These are phyloP conservation scores for Amaranthus palmeri DNA, from an alignment of 148 eudicot genomes.

Conservation along the genomic window DNA sequence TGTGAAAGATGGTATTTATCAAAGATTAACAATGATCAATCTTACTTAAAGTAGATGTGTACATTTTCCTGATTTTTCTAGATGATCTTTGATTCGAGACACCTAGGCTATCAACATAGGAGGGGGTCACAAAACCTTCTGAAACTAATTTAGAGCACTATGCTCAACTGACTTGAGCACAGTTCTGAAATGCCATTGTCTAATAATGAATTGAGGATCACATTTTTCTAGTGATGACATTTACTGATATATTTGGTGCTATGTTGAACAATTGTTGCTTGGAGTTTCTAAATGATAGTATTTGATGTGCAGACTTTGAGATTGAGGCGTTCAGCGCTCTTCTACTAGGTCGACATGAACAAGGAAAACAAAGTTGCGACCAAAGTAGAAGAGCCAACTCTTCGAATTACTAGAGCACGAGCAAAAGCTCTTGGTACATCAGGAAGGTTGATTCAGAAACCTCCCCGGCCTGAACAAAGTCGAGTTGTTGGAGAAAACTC, in stretches of 20 bases:
- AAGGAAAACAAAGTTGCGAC: conserved; percentile 36
- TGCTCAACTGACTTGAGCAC: neutral
- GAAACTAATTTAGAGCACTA: neutral
- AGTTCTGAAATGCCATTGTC: neutral
- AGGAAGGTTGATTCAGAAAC: conserved; percentile 40
- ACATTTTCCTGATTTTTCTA: neutral
- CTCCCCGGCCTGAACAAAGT: conserved; percentile 44
- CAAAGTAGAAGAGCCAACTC: conserved; percentile 35
- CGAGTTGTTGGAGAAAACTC: conserved; percentile 30
- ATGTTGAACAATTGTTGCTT: neutral
- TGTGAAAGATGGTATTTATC: neutral
- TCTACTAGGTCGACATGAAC: conserved; percentile 37
- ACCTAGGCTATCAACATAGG: neutral
- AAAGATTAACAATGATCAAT: neutral
- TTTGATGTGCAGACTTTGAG: conserved; percentile 23
- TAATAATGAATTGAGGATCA: neutral
- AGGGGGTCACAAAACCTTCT: neutral
- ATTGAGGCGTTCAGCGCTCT: conserved; percentile 34
- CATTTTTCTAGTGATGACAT: neutral
- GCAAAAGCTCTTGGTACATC: conserved; percentile 55
- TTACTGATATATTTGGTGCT: neutral
- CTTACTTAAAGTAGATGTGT: neutral
- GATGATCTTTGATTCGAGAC: neutral
- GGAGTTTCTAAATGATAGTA: conserved; percentile 11
- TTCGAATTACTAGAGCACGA: conserved; percentile 60